phyloP scores from a whole-genome alignment of 768 basidiomycete species.

The Strobilomyces confusus region DNA sequence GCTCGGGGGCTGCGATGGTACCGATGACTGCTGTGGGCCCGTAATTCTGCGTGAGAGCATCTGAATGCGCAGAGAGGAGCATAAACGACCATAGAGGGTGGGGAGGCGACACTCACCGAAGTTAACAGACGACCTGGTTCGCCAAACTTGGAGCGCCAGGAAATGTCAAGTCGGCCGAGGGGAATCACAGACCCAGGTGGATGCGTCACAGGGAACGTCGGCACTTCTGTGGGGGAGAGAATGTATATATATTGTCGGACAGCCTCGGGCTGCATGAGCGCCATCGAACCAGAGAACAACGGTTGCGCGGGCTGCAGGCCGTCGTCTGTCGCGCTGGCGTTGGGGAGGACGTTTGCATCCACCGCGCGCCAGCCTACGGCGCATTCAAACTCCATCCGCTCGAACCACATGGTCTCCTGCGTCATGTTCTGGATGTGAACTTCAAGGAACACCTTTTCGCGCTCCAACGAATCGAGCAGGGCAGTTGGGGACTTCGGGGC shows the following conservation, averaged over 20 bases:
- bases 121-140: conserved; percentile 86
- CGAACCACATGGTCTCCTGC: conserved; percentile 70
- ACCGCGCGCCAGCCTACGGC: conserved; percentile 60
- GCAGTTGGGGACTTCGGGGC: conserved; percentile 69
- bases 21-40: conserved; percentile 34
- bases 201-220: conserved; percentile 45
- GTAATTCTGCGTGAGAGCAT: conserved; percentile 83
- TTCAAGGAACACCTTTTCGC: conserved; percentile 86
- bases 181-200: conserved; percentile 70
- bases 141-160: conserved; percentile 82
- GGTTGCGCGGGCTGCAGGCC: conserved; percentile 22
- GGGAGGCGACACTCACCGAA: conserved; percentile 43
- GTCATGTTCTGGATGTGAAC: conserved; percentile 90
- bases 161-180: conserved; percentile 84
- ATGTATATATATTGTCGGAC: conserved; percentile 87
- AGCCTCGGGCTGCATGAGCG: conserved; percentile 80
- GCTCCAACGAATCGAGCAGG: conserved; percentile 54
- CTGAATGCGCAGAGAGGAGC: conserved; percentile 17
- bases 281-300: conserved; percentile 58
- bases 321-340: neutral
- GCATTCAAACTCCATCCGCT: conserved; percentile 76
- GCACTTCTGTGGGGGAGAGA: conserved; percentile 49
- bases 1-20: conserved; percentile 49
- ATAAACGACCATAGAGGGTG: neutral
- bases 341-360: conserved; percentile 46